Base-by-base conservation (phyloP, 768 basidiomycete genomes). In the Terana coerulea region DNA sequence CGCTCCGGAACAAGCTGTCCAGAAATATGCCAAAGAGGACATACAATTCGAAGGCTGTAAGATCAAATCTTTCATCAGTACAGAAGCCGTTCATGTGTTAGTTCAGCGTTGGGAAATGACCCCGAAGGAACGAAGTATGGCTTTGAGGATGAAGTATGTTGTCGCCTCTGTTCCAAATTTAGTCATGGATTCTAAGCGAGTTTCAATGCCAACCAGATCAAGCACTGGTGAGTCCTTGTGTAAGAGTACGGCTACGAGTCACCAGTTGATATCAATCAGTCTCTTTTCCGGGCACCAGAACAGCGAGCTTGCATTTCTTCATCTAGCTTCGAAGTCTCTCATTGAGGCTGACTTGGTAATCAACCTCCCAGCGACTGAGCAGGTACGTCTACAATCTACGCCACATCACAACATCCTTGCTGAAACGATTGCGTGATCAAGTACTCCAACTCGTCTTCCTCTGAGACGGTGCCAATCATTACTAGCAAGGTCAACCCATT, bases 271-370 rank as follows among this genome's bases (percentile, higher is more conserved):
- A 15, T n/a, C 21, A 11, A 14, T 42, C 51, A 85, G 83, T 58
- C 87, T 86, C 61, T 88, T 88, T 62, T 72, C 83, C 9, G 85
- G 84, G 1, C 78, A 81, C 61, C 72, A 69, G 54, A 90, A 89
- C 62, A 86, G 88, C 62, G 91, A 95, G 47, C 79, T 94, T 12
- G 88, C 91, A 0, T 91, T 91, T 68, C 78, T 87, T 51, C 92
- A 95, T 60, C 68, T 72, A 15, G 71, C 78, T 0, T 86, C 83
- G 12, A 87, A 82, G 64, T 79, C 84, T 0, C 69, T 94, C 41
- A 77, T 95, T 41, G 74, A 86, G 64, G 93, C 89, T 1, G 93
- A 95, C 65, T 70, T 95, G 40, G 64, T 95, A 2, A 80, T 91
- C 72, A 94, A 94, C 69, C 72, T 94, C 12, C 90, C 91, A 1